Base-by-base conservation (phyloP, 2,329 filamentous ascomycete species). In the Aspergillus luchuensis region DNA sequence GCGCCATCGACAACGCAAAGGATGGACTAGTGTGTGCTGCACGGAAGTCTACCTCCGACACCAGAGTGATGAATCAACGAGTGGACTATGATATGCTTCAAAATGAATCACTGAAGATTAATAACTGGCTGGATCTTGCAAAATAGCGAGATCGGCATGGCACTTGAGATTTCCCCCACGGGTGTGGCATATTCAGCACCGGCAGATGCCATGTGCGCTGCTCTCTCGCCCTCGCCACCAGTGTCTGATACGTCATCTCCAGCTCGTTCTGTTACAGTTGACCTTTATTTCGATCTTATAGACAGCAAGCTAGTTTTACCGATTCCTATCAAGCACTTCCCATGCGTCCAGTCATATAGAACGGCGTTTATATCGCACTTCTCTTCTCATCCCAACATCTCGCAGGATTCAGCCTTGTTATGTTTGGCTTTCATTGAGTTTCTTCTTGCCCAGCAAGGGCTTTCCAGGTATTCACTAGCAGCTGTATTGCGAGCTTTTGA, bases 371-470 rank as follows among this genome's bases (percentile, higher is more conserved):
- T 66, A 19, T 36, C 39, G 2, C 61, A 51, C 3, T 15, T 66
- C 21, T 15, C 47, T 2, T 60, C 55, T 3, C 11, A 13, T n/a
- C n/a, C n/a, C n/a, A 13, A 36, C 0, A 15, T 52, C 2, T 8
- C 51, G 1, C 28, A 51, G 5, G 23, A 51, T 1, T 48, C 48
- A 6, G 15, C 60, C 2, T 57, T 53, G 11, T 11, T 67, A 38
- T 62, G 60, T 4, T 36, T 67, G 17, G 25, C 39, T 2, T 67
- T 57, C 36, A 33, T 67, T 3, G 56, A 63, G 5, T 65, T 62
- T 23, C 57, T 66, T 19, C 49, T 60, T 17, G 4, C 10, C 2
- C 43, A 56, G n/a, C 28, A 59, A 33, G 25, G 19, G 1, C 13
- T 58, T 21, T 17, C 52, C 2, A 41, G 45, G 1, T 49, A 48